phyloP scores from a whole-genome alignment of 139 green algal species.

The Chlorella sp. region DNA sequence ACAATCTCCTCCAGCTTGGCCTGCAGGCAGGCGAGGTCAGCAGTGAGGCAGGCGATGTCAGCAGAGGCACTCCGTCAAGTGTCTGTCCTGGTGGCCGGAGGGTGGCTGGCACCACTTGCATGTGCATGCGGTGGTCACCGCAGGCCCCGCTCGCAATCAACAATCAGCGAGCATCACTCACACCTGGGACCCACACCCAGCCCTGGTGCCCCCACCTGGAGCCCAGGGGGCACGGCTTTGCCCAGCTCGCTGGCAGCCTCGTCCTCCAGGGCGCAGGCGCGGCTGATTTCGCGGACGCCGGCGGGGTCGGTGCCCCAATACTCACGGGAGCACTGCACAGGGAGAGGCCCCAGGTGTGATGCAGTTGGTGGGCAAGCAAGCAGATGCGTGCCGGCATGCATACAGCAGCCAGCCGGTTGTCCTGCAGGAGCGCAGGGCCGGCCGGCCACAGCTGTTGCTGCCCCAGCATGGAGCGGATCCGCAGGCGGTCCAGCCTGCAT shows the following conservation, averaged over 20 bases:
- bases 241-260: conserved; percentile 45
- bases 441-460: too few species aligned
- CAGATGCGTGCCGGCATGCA: background rate
- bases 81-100: too few species aligned
- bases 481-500: background rate
- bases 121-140: too few species aligned
- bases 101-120: too few species aligned
- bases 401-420: too few species aligned
- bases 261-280: conserved; percentile 55
- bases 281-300: conserved; percentile 39
- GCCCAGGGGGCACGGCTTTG: conserved; percentile 41
- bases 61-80: too few species aligned
- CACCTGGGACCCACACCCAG: too few species aligned
- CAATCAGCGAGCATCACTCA: too few species aligned
- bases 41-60: too few species aligned
- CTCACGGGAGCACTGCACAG: conserved; percentile 15
- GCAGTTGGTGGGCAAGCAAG: background rate
- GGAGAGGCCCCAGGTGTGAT: background rate
- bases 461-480: background rate
- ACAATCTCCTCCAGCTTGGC: conserved; percentile 56
- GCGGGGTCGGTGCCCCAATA: conserved; percentile 34
- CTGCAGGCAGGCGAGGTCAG: background rate
- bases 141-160: too few species aligned
- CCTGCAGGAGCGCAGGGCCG: too few species aligned
- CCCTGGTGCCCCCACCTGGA: conserved; percentile 6